Evolutionary conservation across 2,329 filamentous ascomycete genomes (phyloP), one percentile per base, ranked within the genome.

Genomic region (Xylaria sp.): DNA sequence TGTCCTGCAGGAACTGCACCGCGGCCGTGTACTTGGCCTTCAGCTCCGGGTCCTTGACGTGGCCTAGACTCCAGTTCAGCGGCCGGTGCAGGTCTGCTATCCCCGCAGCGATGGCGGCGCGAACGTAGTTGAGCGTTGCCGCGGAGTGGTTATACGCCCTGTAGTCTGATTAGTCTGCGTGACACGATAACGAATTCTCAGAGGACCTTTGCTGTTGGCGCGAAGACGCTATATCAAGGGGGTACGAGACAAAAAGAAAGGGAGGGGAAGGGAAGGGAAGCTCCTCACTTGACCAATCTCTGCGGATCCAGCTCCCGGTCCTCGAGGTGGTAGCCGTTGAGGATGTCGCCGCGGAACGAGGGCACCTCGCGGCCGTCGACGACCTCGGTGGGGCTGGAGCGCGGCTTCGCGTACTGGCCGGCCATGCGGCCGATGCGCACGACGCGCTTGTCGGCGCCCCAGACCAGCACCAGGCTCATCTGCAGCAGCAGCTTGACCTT

Each of bases 401-500:
- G 86, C 2, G 95, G 96, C 81, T 99, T 99, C 33, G 96, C 96
- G 76, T 97, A 99, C 84, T 99, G 96, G 3, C 96, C 96, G 13
- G 96, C 96, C 89, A 98, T 97, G 67, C 96, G 89, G 17, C 93
- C 96, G 75, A 99, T 97, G 72, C 96, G 89, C 54, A 99, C 93
- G 3, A 99, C 94, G 5, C 92, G 92, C 81, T 89, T 89, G 80
- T 86, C 85, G 66, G 85, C 86, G 72, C 93, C 96, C 91, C 94
- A 97, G 78, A 98, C 94, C 67, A 99, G 85, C 0, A 99, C 93
- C 73, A 99, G 83, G 71, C 93, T 97, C 95, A 99, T 98, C 82
- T 99, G 96, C 66, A 99, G 84, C 33, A 99, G 86, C 29, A 99
- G 87, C 82, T 98, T 98, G 80, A 98, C 93, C 84, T 98, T 99